Base-by-base conservation (phyloP, 2,329 filamentous ascomycete species). In the Apiospora hydei region DNA sequence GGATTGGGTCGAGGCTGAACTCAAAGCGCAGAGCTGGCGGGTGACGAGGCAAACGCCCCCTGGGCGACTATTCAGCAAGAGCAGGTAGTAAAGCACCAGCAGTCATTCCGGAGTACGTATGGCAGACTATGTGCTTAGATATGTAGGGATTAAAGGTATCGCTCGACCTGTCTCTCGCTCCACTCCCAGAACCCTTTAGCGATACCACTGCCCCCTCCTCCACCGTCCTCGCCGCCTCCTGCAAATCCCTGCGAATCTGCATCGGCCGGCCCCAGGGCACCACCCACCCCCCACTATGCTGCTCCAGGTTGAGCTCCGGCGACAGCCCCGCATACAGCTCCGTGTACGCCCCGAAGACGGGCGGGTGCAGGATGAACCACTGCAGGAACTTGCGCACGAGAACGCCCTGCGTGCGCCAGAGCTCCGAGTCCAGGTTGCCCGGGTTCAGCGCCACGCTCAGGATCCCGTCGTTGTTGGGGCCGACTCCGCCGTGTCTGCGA, bases 191-290 rank as follows among this genome's bases (percentile, higher is more conserved):
- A 85, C 68, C 80, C 78, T 61, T 78, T 73, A 2, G 80, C 82
- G 51, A 81, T 78, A 0, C 81, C 83, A 4, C 78, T 82, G 1
- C 84, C 82, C 24, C 82, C 82, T 84, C 81, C 24, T 77, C 77
- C 67, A 79, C 74, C 4, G 77, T 72, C 72, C 79, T 82, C 1
- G 78, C 78, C 16, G 75, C 80, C 3, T 77, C 74, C 4, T 76
- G 76, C 16, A 84, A 49, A 72, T 84, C 83, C 47, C 75, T 73
- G 16, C 81, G 76, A 24, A 83, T 79, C 24, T 78, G 71, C 64
- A 70, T 72, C 71, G 81, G 76, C 43, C 81, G 78, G 73, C 86
- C 87, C 84, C 85, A 89, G 1, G 87, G 86, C 69, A 85, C 79
- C 38, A 88, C 80, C 76, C 78, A 81, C 72, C 73, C 72, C 11